Evolutionary conservation across 163 green algal genomes (phyloP).

Genomic region (Trebouxiophyceae sp.): DNA sequence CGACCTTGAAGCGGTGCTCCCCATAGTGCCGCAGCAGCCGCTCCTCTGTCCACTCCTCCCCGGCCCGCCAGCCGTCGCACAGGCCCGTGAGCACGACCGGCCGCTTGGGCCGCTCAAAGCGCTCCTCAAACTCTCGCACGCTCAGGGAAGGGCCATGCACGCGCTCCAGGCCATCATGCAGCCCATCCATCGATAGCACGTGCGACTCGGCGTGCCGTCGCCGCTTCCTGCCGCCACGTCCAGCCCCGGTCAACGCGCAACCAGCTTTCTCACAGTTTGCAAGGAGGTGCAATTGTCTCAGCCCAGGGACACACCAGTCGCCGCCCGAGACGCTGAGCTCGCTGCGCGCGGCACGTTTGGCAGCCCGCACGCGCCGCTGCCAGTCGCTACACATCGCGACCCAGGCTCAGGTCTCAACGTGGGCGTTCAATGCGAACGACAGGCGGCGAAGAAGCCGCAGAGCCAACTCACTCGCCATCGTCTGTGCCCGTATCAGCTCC

Average conservation of each 20-base stretch:
- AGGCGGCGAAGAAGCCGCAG: too few species aligned
- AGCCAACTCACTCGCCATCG: too few species aligned
- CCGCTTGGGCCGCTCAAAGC: constrained; percentile 57
- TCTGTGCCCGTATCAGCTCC: too few species aligned
- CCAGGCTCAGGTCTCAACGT: too few species aligned
- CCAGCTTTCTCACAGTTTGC: too few species aligned
- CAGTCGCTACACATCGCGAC: background rate
- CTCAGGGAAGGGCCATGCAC: constrained; percentile 49
- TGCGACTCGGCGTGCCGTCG: constrained; percentile 40
- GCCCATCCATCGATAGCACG: constrained; percentile 33
- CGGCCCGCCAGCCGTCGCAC: constrained; percentile 59
- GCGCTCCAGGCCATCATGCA: constrained; percentile 49
- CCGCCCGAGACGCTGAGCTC: constrained; percentile 61
- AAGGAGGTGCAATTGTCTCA: too few species aligned
- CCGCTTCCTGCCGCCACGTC: constrained; percentile 31
- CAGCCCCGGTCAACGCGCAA: too few species aligned
- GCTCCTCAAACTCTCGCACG: constrained; percentile 57
- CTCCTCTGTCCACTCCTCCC: constrained; percentile 47
- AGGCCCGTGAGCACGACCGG: constrained; percentile 76
- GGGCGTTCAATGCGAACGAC: too few species aligned
- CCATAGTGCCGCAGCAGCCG: constrained; percentile 41
- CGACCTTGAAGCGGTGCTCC: constrained; percentile 82
- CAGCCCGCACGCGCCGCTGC: constrained; percentile 17
- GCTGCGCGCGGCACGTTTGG: constrained; percentile 61
- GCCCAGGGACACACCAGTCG: constrained; percentile 56